A percentile compares a stretch with the other conserved stretches of the same genome.
Conservation (phyloP, 768 basidiomycete genomes). For the Russula sp. region DNA sequence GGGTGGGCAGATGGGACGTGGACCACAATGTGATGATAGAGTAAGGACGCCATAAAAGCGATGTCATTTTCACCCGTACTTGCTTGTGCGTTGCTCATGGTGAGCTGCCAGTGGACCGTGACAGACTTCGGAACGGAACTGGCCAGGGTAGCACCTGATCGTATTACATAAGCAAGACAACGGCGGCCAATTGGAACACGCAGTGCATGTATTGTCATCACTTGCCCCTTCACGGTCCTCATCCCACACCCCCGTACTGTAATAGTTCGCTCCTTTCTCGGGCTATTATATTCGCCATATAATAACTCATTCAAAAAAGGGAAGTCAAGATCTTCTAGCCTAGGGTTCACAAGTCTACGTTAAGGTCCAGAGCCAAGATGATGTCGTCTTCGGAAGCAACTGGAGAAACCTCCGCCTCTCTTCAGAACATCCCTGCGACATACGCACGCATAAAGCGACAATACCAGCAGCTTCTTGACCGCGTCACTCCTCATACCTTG, state of each 20-base stretch:
- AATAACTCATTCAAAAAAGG: slow-evolving; percentile 6
- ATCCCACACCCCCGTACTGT: neutral
- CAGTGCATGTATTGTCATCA: neutral
- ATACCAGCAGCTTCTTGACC: slow-evolving; percentile 87
- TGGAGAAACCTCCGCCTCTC: slow-evolving; percentile 24
- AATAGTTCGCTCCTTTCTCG: neutral
- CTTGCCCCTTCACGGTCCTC: neutral
- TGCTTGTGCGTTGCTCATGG: slow-evolving; percentile 1
- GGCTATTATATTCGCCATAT: slow-evolving; percentile 4
- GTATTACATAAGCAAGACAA: slow-evolving; percentile 1
- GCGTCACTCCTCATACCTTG: slow-evolving; percentile 84
- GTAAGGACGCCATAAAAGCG: slow-evolving; percentile 28
- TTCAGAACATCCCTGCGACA: slow-evolving; percentile 29
- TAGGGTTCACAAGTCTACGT: neutral
- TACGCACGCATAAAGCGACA: slow-evolving; percentile 58
- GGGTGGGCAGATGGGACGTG: slow-evolving; percentile 31
- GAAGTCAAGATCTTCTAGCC: neutral
- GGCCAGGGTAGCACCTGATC: neutral
- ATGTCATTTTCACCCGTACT: neutral
- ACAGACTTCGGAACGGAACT: no score
- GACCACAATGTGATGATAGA: slow-evolving; percentile 36
- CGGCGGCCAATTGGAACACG: no score
- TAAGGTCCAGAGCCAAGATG: slow-evolving; percentile 5
- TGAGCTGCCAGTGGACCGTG: neutral
- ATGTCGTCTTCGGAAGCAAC: slow-evolving; percentile 22